Percentiles rank a stretch among this genome's conserved stretches.
These are phyloP conservation scores for Cercospora nicotianae DNA, from an alignment of 2,329 filamentous ascomycete species.

Conservation along the genomic window DNA sequence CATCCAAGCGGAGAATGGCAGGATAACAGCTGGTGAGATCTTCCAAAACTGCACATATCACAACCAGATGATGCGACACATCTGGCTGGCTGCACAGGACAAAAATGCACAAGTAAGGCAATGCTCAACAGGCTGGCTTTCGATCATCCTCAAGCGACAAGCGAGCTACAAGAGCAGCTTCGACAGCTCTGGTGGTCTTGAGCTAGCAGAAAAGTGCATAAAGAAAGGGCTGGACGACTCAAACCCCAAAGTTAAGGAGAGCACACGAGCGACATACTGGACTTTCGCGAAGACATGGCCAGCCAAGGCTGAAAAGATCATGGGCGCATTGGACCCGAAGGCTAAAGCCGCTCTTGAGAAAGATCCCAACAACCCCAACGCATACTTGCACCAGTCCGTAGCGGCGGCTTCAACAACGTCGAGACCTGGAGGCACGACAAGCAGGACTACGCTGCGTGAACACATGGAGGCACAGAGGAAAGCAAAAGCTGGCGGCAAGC, in stretches of 20 bases:
- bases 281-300: conserved; percentile 76
- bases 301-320: conserved; percentile 72
- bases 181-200: conserved; percentile 80
- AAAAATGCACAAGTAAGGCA: conserved; percentile 87
- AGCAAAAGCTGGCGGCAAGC: conserved; percentile 53
- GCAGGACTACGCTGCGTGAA: conserved; percentile 68
- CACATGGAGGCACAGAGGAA: conserved; percentile 74
- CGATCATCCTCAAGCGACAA: conserved; percentile 76
- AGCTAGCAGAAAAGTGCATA: conserved; percentile 82
- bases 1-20: conserved; percentile 82
- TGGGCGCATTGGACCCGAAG: conserved; percentile 74
- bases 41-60: conserved; percentile 79
- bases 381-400: conserved; percentile 44
- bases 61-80: conserved; percentile 77
- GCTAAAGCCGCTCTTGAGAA: conserved; percentile 79
- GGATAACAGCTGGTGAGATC: conserved; percentile 75
- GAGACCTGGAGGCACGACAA: conserved; percentile 48
- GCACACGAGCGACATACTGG: conserved; percentile 86
- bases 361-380: conserved; percentile 77
- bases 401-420: conserved; percentile 43
- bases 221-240: conserved; percentile 86
- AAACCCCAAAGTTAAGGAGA: conserved; percentile 86
- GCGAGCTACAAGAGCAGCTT: conserved; percentile 75
- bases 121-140: conserved; percentile 79
- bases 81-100: conserved; percentile 79